These are phyloP conservation scores for Leptodermis oblonga DNA, from an alignment of 257 asterid genomes.

Conservation along the genomic window DNA sequence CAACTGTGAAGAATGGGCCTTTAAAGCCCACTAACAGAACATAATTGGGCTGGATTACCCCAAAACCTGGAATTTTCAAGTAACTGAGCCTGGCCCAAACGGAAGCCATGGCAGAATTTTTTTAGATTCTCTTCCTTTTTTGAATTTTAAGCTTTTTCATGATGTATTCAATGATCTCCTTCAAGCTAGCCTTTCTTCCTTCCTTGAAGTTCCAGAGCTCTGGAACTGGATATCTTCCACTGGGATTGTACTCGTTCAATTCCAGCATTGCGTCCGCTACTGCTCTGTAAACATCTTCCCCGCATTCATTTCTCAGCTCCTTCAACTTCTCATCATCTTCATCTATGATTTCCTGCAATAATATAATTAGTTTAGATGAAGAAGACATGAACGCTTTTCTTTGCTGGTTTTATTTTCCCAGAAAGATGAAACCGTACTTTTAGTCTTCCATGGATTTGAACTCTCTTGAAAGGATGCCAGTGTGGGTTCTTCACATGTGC, in stretches of 20 bases:
- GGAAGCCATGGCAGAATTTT: not conserved
- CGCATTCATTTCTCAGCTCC: constrained; percentile 9
- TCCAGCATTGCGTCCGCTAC: constrained; percentile 18
- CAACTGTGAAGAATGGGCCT: not conserved
- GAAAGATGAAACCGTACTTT: not conserved
- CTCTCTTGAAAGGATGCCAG: constrained; percentile 7
- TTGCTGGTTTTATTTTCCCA: not conserved
- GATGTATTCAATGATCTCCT: constrained; percentile 19
- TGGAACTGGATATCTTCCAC: constrained; percentile 22
- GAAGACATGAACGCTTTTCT: not conserved
- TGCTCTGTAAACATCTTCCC: constrained; percentile 13
- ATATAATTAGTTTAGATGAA: not conserved
- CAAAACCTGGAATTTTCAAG: not conserved
- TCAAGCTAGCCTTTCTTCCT: constrained; percentile 16
- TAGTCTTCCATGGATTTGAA: not conserved
- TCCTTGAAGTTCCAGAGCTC: constrained; percentile 19
- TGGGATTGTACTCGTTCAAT: constrained; percentile 24
- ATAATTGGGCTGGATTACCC: not conserved
- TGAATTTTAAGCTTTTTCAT: constrained; percentile 1
- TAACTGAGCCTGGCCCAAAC: not conserved
- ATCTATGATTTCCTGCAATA: constrained; percentile 13
- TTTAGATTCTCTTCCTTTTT: constrained; percentile 11
- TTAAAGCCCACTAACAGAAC: not conserved
- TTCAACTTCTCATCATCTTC: constrained; percentile 14
- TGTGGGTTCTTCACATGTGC: not conserved